A percentile compares a stretch with the other conserved stretches of the same genome.
Conservation (phyloP, 176 grass and related monocot genomes). For the Lolium multiflorum region DNA sequence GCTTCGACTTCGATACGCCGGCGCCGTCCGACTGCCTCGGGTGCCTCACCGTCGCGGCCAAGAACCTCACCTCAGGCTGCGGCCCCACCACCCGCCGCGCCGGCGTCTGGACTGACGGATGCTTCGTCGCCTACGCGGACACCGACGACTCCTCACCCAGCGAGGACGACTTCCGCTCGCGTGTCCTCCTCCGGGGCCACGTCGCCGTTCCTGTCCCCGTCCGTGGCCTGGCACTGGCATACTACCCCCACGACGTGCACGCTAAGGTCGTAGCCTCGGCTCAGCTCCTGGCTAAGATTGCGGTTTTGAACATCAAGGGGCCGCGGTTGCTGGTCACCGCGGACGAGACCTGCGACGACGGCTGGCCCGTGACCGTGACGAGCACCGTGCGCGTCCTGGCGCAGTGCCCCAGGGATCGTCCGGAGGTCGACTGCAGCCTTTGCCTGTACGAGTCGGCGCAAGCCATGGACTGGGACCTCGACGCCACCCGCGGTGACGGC, state of each 20-base stretch:
- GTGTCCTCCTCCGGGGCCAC: neutral
- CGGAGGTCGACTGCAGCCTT: neutral
- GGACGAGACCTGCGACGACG: neutral
- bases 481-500: neutral
- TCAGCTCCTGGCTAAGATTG: neutral
- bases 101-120: neutral
- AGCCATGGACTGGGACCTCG: neutral
- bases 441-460: neutral
- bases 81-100: neutral
- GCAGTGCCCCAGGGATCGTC: neutral
- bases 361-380: neutral
- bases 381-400: neutral
- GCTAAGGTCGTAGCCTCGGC: neutral
- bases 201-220: neutral
- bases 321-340: neutral
- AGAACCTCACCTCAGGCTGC: neutral
- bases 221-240: neutral
- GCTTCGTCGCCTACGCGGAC: constrained; percentile 23
- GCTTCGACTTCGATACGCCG: neutral
- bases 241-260: neutral
- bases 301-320: neutral
- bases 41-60: neutral
- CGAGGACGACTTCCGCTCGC: neutral
- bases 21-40: neutral
- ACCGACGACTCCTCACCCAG: neutral